Base-by-base conservation (phyloP, 768 basidiomycete genomes). In the Leccinum aurantiacum region DNA sequence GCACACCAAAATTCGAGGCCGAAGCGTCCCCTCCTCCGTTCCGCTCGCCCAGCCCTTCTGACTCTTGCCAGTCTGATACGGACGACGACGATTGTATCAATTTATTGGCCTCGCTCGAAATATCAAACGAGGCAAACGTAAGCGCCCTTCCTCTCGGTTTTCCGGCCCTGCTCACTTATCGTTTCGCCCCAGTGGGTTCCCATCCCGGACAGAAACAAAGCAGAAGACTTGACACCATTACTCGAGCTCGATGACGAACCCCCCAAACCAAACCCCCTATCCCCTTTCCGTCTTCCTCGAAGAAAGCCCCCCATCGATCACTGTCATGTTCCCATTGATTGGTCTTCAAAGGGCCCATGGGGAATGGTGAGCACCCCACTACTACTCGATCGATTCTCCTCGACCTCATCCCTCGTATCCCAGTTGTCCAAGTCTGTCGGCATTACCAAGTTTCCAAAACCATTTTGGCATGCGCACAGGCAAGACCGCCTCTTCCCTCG, bases 81-180 rank as follows among this genome's bases (percentile, higher is more conserved):
- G 65, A 69, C 6, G 73, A 73, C 41, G 68, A 72, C 1, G 67
- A 66, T 37, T 70, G 46, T 27, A 55, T 63, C 25, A 25, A 71
- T 48, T 54, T 67, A 24, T 31, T 74, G 19, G 61, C 72, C 19
- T 65, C 67, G n/a, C 63, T 74, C 41, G 60, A 74, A n/a, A 67
- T 74, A 22, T 65, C 72, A 49, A 72, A 74, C 37, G 72, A 74
- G 10, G 48, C 57, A 44, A 67, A 75, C 50, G 72, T 74, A 69
- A 53, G 59, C 41, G 17, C 19, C 49, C 6, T 46, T n/a, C 41
- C 9, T 41, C 41, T 41, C 41, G 41, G 11, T 13, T 19, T 19
- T 19, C n/a, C n/a, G 9, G 41, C n/a, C 41, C 6, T 22, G 7
- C 59, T 69, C 59, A 68, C 27, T 1, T n/a, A 4, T 17, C 53